Percentiles rank a stretch among this genome's conserved stretches.
phyloP scores from a whole-genome alignment of 208 protist genomes.

The Zelonia costaricensis region DNA sequence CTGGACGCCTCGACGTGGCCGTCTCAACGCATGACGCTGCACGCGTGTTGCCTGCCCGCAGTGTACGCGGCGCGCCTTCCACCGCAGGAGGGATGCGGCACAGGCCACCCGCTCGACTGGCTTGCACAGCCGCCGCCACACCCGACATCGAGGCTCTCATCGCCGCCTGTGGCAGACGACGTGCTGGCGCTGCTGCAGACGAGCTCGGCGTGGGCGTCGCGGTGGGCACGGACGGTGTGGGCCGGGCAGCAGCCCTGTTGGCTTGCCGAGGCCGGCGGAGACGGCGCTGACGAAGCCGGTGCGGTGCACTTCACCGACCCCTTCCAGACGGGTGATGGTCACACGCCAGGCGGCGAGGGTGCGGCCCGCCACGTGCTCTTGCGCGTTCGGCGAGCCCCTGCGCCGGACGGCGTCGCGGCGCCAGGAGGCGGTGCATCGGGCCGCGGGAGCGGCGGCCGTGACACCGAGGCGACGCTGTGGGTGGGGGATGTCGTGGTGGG shows the following conservation, averaged over 20 bases:
- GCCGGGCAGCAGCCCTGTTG: slow-evolving; percentile 21
- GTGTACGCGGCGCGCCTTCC: slow-evolving; percentile 9
- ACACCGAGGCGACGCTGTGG: no score
- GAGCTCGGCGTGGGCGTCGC: not conserved
- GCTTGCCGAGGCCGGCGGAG: not conserved
- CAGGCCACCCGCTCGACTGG: slow-evolving; percentile 25
- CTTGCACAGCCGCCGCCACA: slow-evolving; percentile 6
- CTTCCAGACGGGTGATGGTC: slow-evolving; percentile 2
- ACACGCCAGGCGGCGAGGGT: not conserved
- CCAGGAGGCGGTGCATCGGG: no score
- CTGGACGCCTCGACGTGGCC: not conserved
- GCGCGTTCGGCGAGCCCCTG: no score
- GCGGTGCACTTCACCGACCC: slow-evolving; percentile 3
- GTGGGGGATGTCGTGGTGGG: no score
- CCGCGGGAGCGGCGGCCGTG: no score
- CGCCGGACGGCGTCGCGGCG: no score
- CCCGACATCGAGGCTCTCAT: no score
- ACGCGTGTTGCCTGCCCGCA: slow-evolving; percentile 16
- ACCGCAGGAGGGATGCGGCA: not conserved
- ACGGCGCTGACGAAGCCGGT: not conserved
- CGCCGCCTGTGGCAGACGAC: no score
- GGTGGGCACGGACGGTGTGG: slow-evolving; percentile 24
- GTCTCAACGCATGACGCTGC: slow-evolving; percentile 9
- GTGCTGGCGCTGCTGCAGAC: slow-evolving; percentile 25
- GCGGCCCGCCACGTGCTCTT: no score